Conservation (phyloP, 768 basidiomycete species). For the Kwoniella newhampshirensis region DNA sequence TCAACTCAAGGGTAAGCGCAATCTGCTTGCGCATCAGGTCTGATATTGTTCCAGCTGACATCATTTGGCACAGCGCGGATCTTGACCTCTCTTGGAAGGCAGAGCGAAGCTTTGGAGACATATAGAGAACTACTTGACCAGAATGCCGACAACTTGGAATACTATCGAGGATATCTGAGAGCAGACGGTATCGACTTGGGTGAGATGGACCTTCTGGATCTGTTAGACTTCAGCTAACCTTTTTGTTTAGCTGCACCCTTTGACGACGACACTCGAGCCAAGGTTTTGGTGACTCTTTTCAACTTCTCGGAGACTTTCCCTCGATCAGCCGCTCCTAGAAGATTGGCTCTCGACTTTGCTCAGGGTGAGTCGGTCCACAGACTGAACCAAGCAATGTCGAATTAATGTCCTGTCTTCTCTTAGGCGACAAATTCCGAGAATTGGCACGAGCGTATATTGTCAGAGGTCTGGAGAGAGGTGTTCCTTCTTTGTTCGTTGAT, state of each 20-base stretch:
- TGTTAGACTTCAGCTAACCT: constrained; percentile 1
- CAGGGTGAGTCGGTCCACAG: constrained; percentile 58
- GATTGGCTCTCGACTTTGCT: constrained; percentile 70
- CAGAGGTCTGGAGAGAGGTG: constrained; percentile 71
- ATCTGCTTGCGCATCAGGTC: background rate
- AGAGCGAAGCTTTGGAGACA: constrained; percentile 71
- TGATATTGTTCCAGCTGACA: constrained; percentile 4
- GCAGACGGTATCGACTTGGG: constrained; percentile 68
- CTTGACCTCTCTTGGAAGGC: constrained; percentile 64
- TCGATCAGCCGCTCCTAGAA: constrained; percentile 67
- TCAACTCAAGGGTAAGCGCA: constrained; percentile 46
- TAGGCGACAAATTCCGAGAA: constrained; percentile 68
- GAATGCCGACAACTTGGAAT: constrained; percentile 78
- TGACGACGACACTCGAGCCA: constrained; percentile 59
- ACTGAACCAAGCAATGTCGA: background rate
- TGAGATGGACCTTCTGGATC: constrained; percentile 50
- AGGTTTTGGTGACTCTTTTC: constrained; percentile 63
- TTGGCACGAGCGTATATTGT: constrained; percentile 68
- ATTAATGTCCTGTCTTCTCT: background rate
- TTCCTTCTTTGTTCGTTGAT: constrained; percentile 91
- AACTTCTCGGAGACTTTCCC: constrained; percentile 67
- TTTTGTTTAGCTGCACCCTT: constrained; percentile 29
- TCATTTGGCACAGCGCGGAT: constrained; percentile 64
- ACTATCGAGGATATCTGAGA: constrained; percentile 72
- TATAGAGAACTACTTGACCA: constrained; percentile 79